Conservation (phyloP, 2,329 filamentous ascomycete genomes). For the Trichoderma cornu-damae region DNA sequence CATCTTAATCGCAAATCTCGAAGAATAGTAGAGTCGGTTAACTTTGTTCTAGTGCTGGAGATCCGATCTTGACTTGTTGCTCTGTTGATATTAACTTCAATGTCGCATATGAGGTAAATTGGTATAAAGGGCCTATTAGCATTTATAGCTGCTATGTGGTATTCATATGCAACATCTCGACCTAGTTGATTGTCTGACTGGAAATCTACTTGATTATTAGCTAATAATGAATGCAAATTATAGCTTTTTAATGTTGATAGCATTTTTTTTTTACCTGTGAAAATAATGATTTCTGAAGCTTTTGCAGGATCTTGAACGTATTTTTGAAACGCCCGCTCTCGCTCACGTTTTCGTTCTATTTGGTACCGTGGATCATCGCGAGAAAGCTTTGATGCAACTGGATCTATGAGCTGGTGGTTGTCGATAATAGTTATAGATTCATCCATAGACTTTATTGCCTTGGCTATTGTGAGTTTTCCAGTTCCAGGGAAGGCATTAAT, state of each 20-base stretch:
- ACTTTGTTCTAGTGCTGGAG: not conserved
- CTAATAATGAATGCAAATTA: not conserved
- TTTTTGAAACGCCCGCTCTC: not conserved
- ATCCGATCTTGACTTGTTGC: not conserved
- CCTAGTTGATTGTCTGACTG: constrained; percentile 1
- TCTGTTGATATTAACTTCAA: not conserved
- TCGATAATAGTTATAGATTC: not conserved
- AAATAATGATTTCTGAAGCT: not conserved
- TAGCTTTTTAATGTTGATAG: not conserved
- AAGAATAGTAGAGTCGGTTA: not conserved
- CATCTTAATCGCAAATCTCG: not conserved
- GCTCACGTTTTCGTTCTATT: not conserved
- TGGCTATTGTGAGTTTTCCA: not conserved
- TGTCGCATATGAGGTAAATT: not conserved
- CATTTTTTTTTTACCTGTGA: not conserved
- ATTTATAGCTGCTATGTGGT: not conserved
- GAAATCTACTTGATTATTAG: not conserved
- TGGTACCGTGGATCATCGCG: not conserved
- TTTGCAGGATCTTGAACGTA: not conserved
- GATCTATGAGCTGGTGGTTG: constrained; percentile 5
- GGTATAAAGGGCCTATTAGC: not conserved
- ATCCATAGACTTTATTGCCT: not conserved
- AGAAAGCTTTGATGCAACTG: not conserved
- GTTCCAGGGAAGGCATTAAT: constrained; percentile 1
- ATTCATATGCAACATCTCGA: not conserved